Base-by-base conservation (phyloP, 2,329 filamentous ascomycete genomes). In the Penicillium sp. region DNA sequence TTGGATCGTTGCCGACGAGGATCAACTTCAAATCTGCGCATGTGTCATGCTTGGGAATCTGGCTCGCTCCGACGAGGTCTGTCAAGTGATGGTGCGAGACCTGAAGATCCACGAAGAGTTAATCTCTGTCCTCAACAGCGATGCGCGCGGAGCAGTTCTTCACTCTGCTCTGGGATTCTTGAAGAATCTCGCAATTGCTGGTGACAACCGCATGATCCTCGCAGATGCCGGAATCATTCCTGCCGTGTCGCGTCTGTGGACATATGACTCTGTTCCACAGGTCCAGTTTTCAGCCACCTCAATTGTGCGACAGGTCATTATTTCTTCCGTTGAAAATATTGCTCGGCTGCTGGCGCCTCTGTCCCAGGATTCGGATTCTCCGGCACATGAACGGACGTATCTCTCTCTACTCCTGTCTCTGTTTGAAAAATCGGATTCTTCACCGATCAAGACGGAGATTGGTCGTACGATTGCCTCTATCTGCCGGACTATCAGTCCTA, bases 21-120 rank as follows among this genome's bases (percentile, higher is more conserved):
- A 70, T n/a, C 70, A 74, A 38, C 63, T 76, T 23, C 66, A 72
- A 32, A 66, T 73, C 38, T 73, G 72, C 42, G 66, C 72, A 14
- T 74, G 72, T 49, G 59, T 76, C 34, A 70, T 76, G 51, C 63
- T 76, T 11, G 74, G 74, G 6, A 76, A 76, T 47, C 47, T 74
- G 28, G 72, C 72, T 24, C 67, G 71, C 27, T 71, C 70, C 7
- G 69, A 74, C 42, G 65, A 64, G 29, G 61, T 71, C 23, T 75
- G 73, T 42, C 52, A 61, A 43, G 55, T 55, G 9, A 69, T 76
- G 63, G 66, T 74, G 7, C 56, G 57, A 22, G 56, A 70, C 11
- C 50, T 70, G 22, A 55, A 62, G 10, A 61, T 74, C 10, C 73
- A 75, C 48, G 47, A 63, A 31, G 58, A 63, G 13, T 52, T 76